phyloP scores from a whole-genome alignment of 129 eudicot species.

The Calendula officinalis region DNA sequence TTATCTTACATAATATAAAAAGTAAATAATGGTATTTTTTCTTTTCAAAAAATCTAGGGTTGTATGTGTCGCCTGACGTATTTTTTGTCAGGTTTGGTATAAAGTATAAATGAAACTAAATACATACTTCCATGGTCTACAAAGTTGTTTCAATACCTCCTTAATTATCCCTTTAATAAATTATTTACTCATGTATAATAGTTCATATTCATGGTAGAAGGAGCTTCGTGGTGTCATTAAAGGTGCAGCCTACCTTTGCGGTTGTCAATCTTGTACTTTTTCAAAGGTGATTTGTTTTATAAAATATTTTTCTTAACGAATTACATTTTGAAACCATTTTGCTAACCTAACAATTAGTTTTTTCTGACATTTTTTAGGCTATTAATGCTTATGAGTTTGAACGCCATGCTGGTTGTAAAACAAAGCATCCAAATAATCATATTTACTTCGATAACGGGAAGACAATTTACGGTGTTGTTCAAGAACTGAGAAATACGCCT shows the following conservation, averaged over 20 bases:
- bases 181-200: slow-evolving; percentile 28
- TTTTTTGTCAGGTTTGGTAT: no score
- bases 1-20: no score
- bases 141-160: no score
- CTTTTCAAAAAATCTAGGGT: no score
- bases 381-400: slow-evolving; percentile 69
- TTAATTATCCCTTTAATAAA: no score
- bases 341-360: slow-evolving; percentile 20
- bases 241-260: slow-evolving; percentile 63
- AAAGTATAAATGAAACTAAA: no score
- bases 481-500: slow-evolving; percentile 64
- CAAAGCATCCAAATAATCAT: slow-evolving; percentile 75
- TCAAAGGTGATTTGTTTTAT: slow-evolving; percentile 43
- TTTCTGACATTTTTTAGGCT: slow-evolving; percentile 36
- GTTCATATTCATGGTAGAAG: slow-evolving; percentile 45
- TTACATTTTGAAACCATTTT: slow-evolving; percentile 3
- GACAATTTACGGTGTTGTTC: slow-evolving; percentile 63
- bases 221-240: slow-evolving; percentile 56
- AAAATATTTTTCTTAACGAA: not conserved
- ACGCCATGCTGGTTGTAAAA: slow-evolving; percentile 70
- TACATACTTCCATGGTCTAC: no score
- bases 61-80: no score
- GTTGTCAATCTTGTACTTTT: slow-evolving; percentile 53
- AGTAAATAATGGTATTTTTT: no score
- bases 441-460: slow-evolving; percentile 68